Base-by-base conservation (phyloP, 2,329 filamentous ascomycete species). In the Amylocarpus encephaloides region DNA sequence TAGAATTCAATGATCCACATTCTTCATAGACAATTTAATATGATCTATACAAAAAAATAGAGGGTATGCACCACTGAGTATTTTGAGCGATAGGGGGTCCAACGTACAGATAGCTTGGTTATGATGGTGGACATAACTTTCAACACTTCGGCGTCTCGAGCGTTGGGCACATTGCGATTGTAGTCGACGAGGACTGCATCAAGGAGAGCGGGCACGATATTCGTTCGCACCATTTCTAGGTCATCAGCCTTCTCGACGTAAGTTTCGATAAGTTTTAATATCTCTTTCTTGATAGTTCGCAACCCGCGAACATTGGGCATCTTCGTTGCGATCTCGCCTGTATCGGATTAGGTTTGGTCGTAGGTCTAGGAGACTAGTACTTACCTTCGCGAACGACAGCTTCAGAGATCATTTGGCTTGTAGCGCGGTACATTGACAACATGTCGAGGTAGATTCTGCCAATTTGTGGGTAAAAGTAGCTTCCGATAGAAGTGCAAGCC, bases 161-260 rank as follows among this genome's bases (percentile, higher is more conserved):
- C 93, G 67, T 94, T 91, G 4, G 93, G 83, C 6, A 98, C 93
- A 61, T 98, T 98, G 60, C 88, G 88, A 73, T 94, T 95, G 75
- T 98, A 98, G 69, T 98, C 93, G 36, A 95, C 79, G 42, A 98
- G 77, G 10, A 98, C 88, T 15, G 92, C 91, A 66, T 98, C 93
- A 40, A 98, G 76, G 46, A 98, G 80, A 57, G 92, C 88, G n/a
- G 93, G 93, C 1, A 98, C 91, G 74, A 98, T 93, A 65, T 91
- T 94, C 59, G 83, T 81, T 61, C 93, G 89, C 47, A 98, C 88
- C 71, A 94, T 89, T 66, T 95, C 88, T 49, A 95, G 73, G 66
- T 98, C 93, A 70, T 98, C 93, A 3, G 94, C 91, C 73, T 96
- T 97, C 65, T 98, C 91, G 34, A 98, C 90, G 59, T 97, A 98